phyloP scores from a whole-genome alignment of 2,329 filamentous ascomycete genomes.

The Penicillium sp. region DNA sequence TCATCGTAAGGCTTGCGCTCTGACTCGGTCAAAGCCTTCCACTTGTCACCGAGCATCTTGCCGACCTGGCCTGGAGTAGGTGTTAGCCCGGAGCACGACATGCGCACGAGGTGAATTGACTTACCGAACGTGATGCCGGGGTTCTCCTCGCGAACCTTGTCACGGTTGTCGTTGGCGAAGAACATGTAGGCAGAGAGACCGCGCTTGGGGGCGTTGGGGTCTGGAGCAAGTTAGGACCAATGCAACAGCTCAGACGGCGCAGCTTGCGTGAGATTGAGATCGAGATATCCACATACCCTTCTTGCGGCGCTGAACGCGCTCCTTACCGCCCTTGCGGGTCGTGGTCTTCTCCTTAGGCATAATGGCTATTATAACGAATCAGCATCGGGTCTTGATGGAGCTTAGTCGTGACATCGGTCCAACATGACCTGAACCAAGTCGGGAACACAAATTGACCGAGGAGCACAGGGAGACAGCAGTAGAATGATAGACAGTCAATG shows the following conservation, averaged over 20 bases:
- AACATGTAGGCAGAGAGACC: constrained; percentile 99
- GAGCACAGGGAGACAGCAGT: neutral
- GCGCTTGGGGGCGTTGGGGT: constrained; percentile 98
- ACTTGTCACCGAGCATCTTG: constrained; percentile 96
- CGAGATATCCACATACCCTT: constrained; percentile 55
- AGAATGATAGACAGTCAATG: neutral
- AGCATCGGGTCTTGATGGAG: neutral
- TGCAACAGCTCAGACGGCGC: neutral
- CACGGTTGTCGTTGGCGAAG: constrained; percentile 99
- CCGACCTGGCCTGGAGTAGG: constrained; percentile 74
- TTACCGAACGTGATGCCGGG: constrained; percentile 93
- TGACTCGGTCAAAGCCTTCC: constrained; percentile 94
- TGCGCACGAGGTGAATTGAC: neutral
- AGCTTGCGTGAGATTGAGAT: neutral
- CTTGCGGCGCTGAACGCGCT: constrained; percentile 65
- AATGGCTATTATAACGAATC: constrained; percentile 30
- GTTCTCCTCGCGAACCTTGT: constrained; percentile 97
- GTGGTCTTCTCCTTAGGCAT: constrained; percentile 69
- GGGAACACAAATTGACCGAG: neutral
- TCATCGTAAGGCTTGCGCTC: constrained; percentile 92
- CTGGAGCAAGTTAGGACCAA: constrained; percentile 47
- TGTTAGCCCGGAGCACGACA: constrained; percentile 13
- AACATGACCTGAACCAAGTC: neutral
- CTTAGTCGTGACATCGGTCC: neutral
- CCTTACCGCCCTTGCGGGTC: constrained; percentile 60